Base-by-base conservation (phyloP, 495 filamentous ascomycete species). In the Podospora appendiculata region DNA sequence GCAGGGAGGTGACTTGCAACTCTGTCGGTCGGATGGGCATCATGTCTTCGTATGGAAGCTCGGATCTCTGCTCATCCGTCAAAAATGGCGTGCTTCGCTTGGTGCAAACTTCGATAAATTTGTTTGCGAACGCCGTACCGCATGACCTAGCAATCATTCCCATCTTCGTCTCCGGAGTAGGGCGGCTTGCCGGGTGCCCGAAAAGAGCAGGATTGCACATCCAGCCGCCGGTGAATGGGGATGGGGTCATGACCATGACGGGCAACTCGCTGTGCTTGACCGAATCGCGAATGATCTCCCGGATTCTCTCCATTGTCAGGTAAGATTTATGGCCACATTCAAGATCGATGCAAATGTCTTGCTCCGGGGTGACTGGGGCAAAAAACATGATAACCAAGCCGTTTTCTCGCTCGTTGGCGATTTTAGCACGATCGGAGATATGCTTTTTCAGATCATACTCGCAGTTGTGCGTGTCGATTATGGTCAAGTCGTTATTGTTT, bases 331-430 rank as follows among this genome's bases (percentile, higher is more conserved):
- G 32, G 25, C 2, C 25, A 25, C 25, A 2, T 14, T 35, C 17
- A 5, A 17, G 11, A 0, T 34, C 7, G 36, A 64, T n/a, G 41
- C 47, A 68, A 38, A 73, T 58, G 14, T 70, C 65, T n/a, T 67
- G 64, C 47, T 73, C 66, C 0, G 63, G 43, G 9, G 66, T 66
- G 3, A 65, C 60, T 0, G 61, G 62, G 6, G 61, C 60, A 42
- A 68, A 72, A 34, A 68, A 35, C 40, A 72, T 56, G 45, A 73
- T 36, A 32, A 70, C 35, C 8, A 73, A 45, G 2, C 59, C 52
- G 0, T 54, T 53, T 1, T 47, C 45, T 1, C 40, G 40, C 12
- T 48, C 8, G 13, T 53, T 45, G 13, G 57, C 63, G 8, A 50
- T 11, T 12, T 48, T 36, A n/a, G 61, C 57, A 35, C 60, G 59